phyloP scores from a whole-genome alignment of 2,329 filamentous ascomycete species.

The Botryotinia calthae region DNA sequence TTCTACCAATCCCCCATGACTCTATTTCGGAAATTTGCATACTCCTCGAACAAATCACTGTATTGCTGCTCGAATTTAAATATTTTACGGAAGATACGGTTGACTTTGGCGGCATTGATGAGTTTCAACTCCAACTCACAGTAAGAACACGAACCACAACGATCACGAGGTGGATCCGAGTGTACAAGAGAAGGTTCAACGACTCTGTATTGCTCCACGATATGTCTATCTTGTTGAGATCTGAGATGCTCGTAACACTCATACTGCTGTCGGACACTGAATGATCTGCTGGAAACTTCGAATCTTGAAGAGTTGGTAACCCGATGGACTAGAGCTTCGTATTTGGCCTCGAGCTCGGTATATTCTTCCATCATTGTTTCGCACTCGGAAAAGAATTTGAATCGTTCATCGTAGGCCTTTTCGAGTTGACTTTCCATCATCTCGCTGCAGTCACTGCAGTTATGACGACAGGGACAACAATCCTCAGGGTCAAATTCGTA shows the following conservation, averaged over 20 bases:
- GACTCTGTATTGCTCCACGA: not conserved
- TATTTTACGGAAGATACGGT: not conserved
- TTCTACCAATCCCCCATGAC: not conserved
- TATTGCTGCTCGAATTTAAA: not conserved
- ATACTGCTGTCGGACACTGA: not conserved
- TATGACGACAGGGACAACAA: not conserved
- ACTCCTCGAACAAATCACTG: not conserved
- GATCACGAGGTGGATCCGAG: not conserved
- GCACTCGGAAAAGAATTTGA: not conserved
- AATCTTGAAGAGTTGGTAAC: not conserved
- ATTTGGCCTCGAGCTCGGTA: not conserved
- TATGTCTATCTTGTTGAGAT: not conserved
- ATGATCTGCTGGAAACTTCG: accelerated
- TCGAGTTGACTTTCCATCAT: not conserved
- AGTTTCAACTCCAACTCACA: not conserved
- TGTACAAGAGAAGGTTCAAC: not conserved
- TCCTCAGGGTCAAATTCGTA: not conserved
- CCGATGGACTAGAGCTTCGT: not conserved
- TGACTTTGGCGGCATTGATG: not conserved
- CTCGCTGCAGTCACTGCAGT: not conserved
- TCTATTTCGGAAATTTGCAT: not conserved
- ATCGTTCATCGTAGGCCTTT: not conserved
- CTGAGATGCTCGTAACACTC: not conserved
- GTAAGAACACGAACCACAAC: not conserved
- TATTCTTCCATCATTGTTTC: not conserved